Percentiles rank a stretch among this genome's conserved stretches.
Conservation (phyloP, 768 basidiomycete species). For the Phaffia tasmanica region DNA sequence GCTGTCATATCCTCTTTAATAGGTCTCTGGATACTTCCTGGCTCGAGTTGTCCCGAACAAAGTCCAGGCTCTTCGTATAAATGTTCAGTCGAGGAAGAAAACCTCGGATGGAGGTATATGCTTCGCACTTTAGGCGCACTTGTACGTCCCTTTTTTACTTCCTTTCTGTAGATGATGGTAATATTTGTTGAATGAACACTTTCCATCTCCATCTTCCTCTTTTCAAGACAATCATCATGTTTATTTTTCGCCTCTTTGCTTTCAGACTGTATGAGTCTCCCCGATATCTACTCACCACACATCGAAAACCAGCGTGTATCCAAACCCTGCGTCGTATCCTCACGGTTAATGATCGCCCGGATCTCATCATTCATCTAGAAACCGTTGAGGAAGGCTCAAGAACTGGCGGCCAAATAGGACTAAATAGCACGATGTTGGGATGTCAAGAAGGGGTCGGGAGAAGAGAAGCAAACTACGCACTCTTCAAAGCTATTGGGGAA, state of each 20-base stretch:
- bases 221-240: conserved; percentile 73
- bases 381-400: conserved; percentile 50
- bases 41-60: conserved; percentile 39
- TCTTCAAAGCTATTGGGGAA: too few relatives aligned
- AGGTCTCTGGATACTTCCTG: conserved; percentile 66
- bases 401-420: too few relatives aligned
- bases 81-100: conserved; percentile 59
- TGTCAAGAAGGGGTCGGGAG: too few relatives aligned
- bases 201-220: not conserved
- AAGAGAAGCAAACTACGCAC: too few relatives aligned
- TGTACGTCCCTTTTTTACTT: conserved; percentile 45
- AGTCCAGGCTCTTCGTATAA: conserved; percentile 18
- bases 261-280: conserved; percentile 93
- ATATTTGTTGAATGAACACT: not conserved
- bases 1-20: conserved; percentile 74
- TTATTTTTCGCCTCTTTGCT: conserved; percentile 70
- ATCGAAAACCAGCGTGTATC: conserved; percentile 71
- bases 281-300: conserved; percentile 79
- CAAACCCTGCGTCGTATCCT: conserved; percentile 74
- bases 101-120: conserved; percentile 82
- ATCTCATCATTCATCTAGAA: conserved; percentile 54
- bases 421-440: too few relatives aligned
- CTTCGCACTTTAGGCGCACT: conserved; percentile 65
- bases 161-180: not conserved
- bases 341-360: conserved; percentile 58